Evolutionary conservation across 257 asterid genomes (phyloP), one percentile per base, ranked within the genome.

Genomic region (Gentiana straminea): DNA sequence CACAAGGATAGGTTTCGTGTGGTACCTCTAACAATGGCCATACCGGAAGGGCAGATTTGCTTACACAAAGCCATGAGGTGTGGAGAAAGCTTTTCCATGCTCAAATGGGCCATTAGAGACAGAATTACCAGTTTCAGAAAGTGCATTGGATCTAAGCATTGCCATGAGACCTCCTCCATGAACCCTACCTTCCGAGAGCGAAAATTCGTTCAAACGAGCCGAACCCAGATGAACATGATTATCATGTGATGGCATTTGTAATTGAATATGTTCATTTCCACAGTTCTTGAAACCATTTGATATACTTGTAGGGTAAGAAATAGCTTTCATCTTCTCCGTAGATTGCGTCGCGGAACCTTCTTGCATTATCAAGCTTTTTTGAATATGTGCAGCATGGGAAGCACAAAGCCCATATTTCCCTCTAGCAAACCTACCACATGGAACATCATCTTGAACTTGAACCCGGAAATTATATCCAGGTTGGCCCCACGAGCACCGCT

Each of bases 151-250:
- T 64, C 65, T 71, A 36, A 84, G 84, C 81, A 77, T 65, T 12
- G 81, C 83, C 87, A 79, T 81, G 55, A 84, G 61, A 64, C 77
- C 63, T 60, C 94, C 94, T 51, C 89, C 94, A 55, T 81, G 94
- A 52, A 81, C 90, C 69, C 90, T 67, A 50, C 87, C 90, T 73
- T 84, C 94, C 4, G 90, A 86, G 64, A 79, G 79, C 47, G 81
- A 65, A 34, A 75, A 61, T 55, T 34, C 61, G 54, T 66, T 72
- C 53, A 24, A 24, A 24, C 24, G 24, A 24, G 24, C 24, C 24
- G 59, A 61, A 48, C 67, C 64, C 13, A 24, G 24, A 2, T 10
- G 1, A 7, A 60, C 51, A 24, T 24, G 1, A 52, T 12, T 56
- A 49, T 24, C 24, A 24, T 24, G 24, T 24, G 24, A 52, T 38